Conservation (phyloP, 768 basidiomycete species). For the Phallus indusiatus region DNA sequence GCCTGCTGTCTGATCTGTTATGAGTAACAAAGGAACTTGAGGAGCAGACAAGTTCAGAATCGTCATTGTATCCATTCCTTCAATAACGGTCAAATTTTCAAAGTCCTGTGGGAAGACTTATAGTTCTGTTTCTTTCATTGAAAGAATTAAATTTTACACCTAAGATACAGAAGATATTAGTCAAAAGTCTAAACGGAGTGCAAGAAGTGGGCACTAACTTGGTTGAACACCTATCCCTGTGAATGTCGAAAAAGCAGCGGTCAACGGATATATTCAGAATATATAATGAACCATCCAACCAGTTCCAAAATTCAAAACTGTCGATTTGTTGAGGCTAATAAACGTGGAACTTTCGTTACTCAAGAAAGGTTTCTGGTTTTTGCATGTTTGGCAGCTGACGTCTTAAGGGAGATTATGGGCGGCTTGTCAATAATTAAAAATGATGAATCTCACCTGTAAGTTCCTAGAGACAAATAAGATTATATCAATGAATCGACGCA, state of each 20-base stretch:
- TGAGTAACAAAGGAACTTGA: constrained; percentile 35
- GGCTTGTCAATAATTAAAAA: neutral
- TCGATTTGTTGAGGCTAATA: constrained; percentile 31
- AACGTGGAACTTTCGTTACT: constrained; percentile 41
- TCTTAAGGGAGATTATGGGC: neutral
- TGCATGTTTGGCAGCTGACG: constrained; percentile 25
- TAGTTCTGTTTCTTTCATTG: neutral
- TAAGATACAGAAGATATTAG: neutral
- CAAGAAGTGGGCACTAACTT: neutral
- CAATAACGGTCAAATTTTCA: constrained; percentile 37
- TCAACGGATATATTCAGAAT: neutral
- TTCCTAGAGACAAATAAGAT: neutral
- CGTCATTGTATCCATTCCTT: constrained; percentile 38
- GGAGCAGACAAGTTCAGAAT: constrained; percentile 36
- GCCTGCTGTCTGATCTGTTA: constrained; percentile 42
- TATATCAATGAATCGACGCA: neutral
- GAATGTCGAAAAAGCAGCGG: neutral
- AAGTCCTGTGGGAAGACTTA: constrained; percentile 21
- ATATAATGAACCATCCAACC: constrained; percentile 17
- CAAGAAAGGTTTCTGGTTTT: constrained; percentile 38
- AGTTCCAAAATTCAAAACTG: constrained; percentile 43
- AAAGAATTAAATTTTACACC: neutral
- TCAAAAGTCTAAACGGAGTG: neutral
- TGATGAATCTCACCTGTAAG: neutral
- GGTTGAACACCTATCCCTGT: constrained; percentile 6